Base-by-base conservation (phyloP, 257 asterid genomes). In the Agastache rugosa region DNA sequence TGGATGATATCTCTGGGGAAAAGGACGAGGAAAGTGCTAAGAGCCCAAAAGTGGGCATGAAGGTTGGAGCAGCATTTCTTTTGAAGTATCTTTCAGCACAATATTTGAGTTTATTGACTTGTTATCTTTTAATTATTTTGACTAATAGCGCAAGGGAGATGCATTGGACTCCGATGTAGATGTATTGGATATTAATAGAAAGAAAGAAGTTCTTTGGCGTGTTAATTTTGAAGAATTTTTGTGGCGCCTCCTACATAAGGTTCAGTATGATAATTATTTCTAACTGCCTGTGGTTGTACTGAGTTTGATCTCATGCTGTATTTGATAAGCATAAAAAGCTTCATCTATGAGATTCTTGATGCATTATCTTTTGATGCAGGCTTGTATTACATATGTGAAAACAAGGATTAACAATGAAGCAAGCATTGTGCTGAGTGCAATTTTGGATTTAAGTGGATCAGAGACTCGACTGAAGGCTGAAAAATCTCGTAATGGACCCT, bases 151-250 rank as follows among this genome's bases (percentile, higher is more conserved):
- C 77, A 94, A 92, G 82, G 82, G 39, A 67, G 90, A 84, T 75
- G 63, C 37, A 78, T 34, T 82, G 53, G 82, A 72, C 71, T 78
- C 77, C 11, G 87, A 86, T 75, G 88, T 83, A 76, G 89, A 80
- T 69, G 63, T 67, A 55, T 50, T 62, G 72, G 92, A 63, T 67
- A 71, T 31, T 31, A 5, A 76, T 64, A 77, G 65, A 71, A 81
- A 78, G 80, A 90, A 85, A 81, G 90, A 87, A 82, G 87, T 87
- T 59, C 88, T 95, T 78, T 95, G 98, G 99, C 96, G 97, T 72
- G 98, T 87, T 62, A 95, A 95, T 74, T 83, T 80, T 74, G 97
- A 92, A 76, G 99, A 95, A 84, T 78, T 92, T 85, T 62, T 89
- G 62, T 85, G 81, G 44, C 87, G 87, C 63, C 74, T 89, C 73